These are phyloP conservation scores for Boletus rubropictus DNA, from an alignment of 768 basidiomycete genomes.

Conservation along the genomic window DNA sequence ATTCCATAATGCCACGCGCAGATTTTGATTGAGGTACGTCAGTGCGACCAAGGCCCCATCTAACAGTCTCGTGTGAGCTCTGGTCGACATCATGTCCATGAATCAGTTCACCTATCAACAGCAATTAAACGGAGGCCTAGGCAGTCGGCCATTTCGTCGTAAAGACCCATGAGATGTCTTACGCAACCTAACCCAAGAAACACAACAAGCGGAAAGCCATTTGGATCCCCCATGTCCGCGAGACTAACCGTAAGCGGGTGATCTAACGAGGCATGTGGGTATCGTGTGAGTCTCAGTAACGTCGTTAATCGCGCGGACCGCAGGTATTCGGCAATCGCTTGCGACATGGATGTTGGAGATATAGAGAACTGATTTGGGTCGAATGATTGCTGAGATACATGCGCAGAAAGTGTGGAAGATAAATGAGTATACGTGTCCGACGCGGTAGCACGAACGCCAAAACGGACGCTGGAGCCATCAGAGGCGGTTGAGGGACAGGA, in stretches of 20 bases:
- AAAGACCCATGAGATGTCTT: slow-evolving; percentile 89
- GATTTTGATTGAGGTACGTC: slow-evolving; percentile 58
- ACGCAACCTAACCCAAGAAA: slow-evolving; percentile 95
- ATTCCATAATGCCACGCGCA: slow-evolving; percentile 78
- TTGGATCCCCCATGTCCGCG: slow-evolving; percentile 84
- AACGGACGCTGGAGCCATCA: slow-evolving; percentile 46
- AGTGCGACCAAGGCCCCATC: slow-evolving; percentile 92
- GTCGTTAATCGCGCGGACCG: slow-evolving; percentile 84
- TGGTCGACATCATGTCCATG: neutral
- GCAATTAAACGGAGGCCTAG: slow-evolving; percentile 86
- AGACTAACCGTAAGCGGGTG: slow-evolving; percentile 79
- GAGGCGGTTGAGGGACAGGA: slow-evolving; percentile 44
- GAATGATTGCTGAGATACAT: slow-evolving; percentile 21
- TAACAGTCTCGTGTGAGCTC: slow-evolving; percentile 29
- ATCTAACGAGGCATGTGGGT: slow-evolving; percentile 72
- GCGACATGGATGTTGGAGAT: slow-evolving; percentile 55
- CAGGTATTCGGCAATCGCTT: slow-evolving; percentile 79
- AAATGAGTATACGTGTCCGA: slow-evolving; percentile 55
- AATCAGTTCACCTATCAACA: slow-evolving; percentile 68
- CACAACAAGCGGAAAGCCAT: slow-evolving; percentile 84
- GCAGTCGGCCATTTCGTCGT: slow-evolving; percentile 92
- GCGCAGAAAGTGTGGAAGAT: slow-evolving; percentile 32
- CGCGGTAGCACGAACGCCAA: slow-evolving; percentile 19
- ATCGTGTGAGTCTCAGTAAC: slow-evolving; percentile 68
- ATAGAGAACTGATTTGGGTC: slow-evolving; percentile 29